Percentiles rank a stretch among this genome's conserved stretches.
Evolutionary conservation across 208 protist genomes (phyloP).

Genomic region (Histomonas meleagridis): DNA sequence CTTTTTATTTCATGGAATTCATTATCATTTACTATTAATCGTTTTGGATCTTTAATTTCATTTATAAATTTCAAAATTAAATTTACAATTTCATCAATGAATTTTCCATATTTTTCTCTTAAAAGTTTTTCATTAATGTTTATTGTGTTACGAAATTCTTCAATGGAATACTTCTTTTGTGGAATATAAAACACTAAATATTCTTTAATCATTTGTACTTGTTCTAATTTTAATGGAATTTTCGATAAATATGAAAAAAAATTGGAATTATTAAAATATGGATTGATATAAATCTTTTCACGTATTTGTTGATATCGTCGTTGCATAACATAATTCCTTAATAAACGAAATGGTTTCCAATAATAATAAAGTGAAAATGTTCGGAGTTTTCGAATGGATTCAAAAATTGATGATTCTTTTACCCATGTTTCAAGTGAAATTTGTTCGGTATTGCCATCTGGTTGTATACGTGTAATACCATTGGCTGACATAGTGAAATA

Average conservation of each 20-base stretch:
- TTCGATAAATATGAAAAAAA: neutral
- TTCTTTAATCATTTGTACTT: neutral
- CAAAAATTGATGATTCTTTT: neutral
- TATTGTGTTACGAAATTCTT: neutral
- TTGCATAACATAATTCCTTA: neutral
- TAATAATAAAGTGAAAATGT: neutral
- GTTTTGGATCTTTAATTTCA: neutral
- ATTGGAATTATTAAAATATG: neutral
- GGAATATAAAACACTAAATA: neutral
- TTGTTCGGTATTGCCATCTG: neutral
- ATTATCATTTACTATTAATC: neutral
- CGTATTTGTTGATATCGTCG: neutral
- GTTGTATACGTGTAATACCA: neutral
- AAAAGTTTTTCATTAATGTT: neutral
- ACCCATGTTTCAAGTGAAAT: constrained; percentile 10
- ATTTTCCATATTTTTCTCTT: neutral
- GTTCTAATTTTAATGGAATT: neutral
- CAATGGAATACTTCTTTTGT: neutral
- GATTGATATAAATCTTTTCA: neutral
- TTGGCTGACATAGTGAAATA: constrained; percentile 35
- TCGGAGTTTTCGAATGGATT: neutral
- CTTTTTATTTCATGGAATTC: neutral
- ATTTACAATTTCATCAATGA: neutral
- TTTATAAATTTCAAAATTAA: neutral
- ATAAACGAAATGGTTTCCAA: constrained; percentile 17